phyloP scores from a whole-genome alignment of 495 filamentous ascomycete species.

The Lentithecium fluviatile region DNA sequence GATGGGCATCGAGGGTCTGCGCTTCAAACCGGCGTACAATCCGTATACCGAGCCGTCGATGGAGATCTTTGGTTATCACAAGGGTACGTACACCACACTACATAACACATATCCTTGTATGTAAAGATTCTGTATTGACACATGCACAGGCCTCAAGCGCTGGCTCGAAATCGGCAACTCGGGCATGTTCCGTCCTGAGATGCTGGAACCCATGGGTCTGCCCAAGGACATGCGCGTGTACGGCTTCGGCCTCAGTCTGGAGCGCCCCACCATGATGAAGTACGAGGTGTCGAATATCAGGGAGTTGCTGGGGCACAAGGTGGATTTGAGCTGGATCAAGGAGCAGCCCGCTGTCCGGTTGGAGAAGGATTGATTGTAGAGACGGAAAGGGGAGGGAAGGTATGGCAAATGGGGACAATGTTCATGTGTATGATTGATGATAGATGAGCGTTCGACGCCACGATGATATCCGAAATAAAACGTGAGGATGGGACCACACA shows the following conservation, averaged over 20 bases:
- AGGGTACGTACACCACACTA: background rate
- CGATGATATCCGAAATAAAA: too few species aligned
- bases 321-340: conserved; percentile 45
- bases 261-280: conserved; percentile 98
- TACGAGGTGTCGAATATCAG: conserved; percentile 50
- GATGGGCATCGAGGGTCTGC: conserved; percentile 85
- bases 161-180: conserved; percentile 97
- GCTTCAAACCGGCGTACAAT: conserved; percentile 98
- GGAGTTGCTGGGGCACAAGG: conserved; percentile 47
- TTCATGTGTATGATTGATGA: too few species aligned
- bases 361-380: conserved; percentile 42
- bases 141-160: conserved; percentile 70
- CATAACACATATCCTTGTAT: background rate
- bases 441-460: too few species aligned
- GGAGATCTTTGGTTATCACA: conserved; percentile 92
- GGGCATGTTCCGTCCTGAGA: conserved; percentile 97
- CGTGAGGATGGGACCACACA: background rate
- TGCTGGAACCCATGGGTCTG: conserved; percentile 87
- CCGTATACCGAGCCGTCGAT: conserved; percentile 97
- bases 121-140: background rate
- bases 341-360: conserved; percentile 44
- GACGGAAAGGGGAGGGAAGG: background rate
- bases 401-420: background rate
- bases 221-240: conserved; percentile 86
- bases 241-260: conserved; percentile 86